These are phyloP conservation scores for Canna indica DNA, from an alignment of 176 grass and related monocot species.

Conservation along the genomic window DNA sequence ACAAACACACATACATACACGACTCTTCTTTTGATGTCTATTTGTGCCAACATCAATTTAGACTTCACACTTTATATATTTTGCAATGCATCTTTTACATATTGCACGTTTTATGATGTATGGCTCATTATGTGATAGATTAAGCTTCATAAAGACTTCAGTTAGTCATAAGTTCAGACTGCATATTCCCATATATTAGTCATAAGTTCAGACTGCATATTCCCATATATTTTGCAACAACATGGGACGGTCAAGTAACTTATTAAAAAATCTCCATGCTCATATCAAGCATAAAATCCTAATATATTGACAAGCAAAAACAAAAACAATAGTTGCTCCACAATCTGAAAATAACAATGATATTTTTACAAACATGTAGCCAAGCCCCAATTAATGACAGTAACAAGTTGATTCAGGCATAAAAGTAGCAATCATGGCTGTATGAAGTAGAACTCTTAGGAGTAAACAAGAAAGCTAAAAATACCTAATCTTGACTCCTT, in stretches of 20 bases:
- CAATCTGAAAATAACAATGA: not conserved
- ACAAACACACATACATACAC: too few relatives aligned
- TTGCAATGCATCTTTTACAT: not conserved
- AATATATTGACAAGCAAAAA: too few relatives aligned
- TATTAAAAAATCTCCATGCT: not conserved
- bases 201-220: not conserved
- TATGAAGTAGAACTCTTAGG: not conserved
- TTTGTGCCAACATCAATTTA: too few relatives aligned
- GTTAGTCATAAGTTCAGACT: not conserved
- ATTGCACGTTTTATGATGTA: not conserved
- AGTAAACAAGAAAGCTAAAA: not conserved
- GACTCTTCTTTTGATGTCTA: too few relatives aligned
- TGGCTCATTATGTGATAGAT: not conserved
- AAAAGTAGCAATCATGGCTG: not conserved
- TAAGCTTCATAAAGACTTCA: not conserved
- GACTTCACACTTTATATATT: not conserved
- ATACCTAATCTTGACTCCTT: constrained; percentile 1
- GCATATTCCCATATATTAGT: not conserved
- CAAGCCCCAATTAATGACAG: not conserved
- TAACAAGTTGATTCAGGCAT: not conserved
- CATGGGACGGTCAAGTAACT: not conserved
- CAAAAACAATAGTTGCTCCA: not conserved
- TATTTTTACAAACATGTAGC: not conserved
- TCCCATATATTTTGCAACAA: not conserved
- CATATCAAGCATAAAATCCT: not conserved